Conservation (phyloP, 1,284 basidiomycete species). For the Austroboletus niveus region DNA sequence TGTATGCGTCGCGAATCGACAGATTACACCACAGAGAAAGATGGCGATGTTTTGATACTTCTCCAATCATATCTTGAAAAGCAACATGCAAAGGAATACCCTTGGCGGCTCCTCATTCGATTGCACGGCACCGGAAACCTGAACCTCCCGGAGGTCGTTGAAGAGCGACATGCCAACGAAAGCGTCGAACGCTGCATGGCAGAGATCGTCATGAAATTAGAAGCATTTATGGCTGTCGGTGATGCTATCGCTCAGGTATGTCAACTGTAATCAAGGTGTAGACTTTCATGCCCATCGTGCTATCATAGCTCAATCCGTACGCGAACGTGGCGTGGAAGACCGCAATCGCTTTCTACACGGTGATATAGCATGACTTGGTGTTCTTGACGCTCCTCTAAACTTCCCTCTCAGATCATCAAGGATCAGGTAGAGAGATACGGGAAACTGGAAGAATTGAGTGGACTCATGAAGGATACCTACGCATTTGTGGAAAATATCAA, state of each 20-base stretch:
- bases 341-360: constrained; percentile 27
- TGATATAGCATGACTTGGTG: neutral
- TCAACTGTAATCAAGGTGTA: neutral
- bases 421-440: constrained; percentile 26
- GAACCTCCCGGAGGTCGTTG: neutral
- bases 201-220: constrained; percentile 22
- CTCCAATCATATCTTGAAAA: constrained; percentile 13
- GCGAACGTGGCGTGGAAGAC: constrained; percentile 27
- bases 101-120: constrained; percentile 23
- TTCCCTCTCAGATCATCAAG: constrained; percentile 21
- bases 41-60: constrained; percentile 14
- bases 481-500: constrained; percentile 31
- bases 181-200: constrained; percentile 18
- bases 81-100: neutral
- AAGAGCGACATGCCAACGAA: neutral
- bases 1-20: too few species aligned
- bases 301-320: constrained; percentile 23
- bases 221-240: constrained; percentile 23
- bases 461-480: constrained; percentile 31
- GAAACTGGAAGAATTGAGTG: constrained; percentile 23
- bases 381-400: constrained; percentile 10
- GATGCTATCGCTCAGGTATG: constrained; percentile 24
- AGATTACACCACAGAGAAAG: constrained; percentile 5
- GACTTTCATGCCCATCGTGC: neutral
- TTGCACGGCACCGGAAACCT: constrained; percentile 13